Evolutionary conservation across 345 rosid genomes (phyloP).

Genomic region (Arabis hirsuta): DNA sequence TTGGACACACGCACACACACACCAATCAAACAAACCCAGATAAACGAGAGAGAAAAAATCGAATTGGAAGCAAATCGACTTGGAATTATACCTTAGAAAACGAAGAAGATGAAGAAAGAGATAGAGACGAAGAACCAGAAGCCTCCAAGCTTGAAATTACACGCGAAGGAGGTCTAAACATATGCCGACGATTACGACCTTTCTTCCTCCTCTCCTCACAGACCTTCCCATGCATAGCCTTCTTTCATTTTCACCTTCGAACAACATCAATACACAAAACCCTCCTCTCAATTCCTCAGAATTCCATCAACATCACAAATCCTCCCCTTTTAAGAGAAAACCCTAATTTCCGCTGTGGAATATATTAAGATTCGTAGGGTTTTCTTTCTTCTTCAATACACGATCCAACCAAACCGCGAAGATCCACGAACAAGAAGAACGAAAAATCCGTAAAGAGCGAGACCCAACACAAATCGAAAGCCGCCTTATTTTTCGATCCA

Average conservation of each 20-base stretch:
- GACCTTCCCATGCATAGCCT: conserved; percentile 73
- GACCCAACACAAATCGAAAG: conserved; percentile 26
- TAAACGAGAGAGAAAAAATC: no score
- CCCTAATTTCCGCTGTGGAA: conserved; percentile 46
- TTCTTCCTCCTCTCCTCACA: conserved; percentile 52
- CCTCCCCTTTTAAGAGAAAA: conserved; percentile 26
- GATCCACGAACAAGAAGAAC: conserved; percentile 35
- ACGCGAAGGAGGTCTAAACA: conserved; percentile 67
- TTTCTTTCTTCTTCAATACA: neutral
- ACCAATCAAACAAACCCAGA: neutral
- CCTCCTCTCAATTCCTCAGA: conserved; percentile 34
- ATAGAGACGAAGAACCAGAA: conserved; percentile 50
- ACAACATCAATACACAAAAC: conserved; percentile 52
- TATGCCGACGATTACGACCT: conserved; percentile 55
- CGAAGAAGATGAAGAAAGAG: conserved; percentile 51
- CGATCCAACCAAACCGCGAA: conserved; percentile 35
- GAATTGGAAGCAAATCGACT: neutral
- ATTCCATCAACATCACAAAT: conserved; percentile 31
- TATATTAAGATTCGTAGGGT: conserved; percentile 8
- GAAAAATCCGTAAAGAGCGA: conserved; percentile 46
- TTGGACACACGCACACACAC: neutral
- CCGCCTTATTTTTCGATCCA: conserved; percentile 42
- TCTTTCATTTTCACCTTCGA: conserved; percentile 58
- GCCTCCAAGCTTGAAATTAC: conserved; percentile 49
- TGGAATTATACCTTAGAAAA: conserved; percentile 60